A percentile compares a stretch with the other conserved stretches of the same genome.
Conservation (phyloP, 345 rosid species). For the Eucalyptus albens region DNA sequence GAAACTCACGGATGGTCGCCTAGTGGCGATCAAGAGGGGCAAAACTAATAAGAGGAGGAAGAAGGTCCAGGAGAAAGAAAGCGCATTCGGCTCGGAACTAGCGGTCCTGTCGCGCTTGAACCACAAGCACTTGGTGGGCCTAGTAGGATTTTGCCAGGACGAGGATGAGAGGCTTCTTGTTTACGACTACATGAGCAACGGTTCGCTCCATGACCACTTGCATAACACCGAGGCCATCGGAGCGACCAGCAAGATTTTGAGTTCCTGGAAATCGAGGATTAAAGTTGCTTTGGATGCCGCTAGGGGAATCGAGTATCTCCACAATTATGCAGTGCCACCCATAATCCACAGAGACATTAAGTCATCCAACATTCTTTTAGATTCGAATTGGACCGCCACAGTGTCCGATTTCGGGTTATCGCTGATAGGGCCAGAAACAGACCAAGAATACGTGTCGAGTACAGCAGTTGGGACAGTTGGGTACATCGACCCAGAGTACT, state of each 20-base stretch:
- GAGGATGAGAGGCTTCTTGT: conserved; percentile 45
- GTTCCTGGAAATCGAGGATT: conserved; percentile 57
- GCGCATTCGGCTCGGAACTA: conserved; percentile 43
- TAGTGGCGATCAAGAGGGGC: conserved; percentile 56
- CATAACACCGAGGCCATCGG: conserved; percentile 13
- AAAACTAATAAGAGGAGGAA: conserved; percentile 1
- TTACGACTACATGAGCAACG: conserved; percentile 53
- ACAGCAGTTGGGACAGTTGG: conserved; percentile 60
- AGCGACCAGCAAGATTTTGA: conserved; percentile 9
- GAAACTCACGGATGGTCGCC: conserved; percentile 30
- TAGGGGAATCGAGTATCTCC: conserved; percentile 54
- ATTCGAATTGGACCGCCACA: conserved; percentile 39
- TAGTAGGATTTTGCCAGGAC: conserved; percentile 54
- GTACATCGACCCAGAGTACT: conserved; percentile 69
- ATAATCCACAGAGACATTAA: conserved; percentile 68
- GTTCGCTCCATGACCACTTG: conserved; percentile 40
- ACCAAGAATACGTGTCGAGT: conserved; percentile 15
- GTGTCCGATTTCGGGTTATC: conserved; percentile 62
- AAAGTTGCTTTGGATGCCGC: conserved; percentile 50
- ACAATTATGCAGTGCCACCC: conserved; percentile 50
- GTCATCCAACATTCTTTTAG: conserved; percentile 54
- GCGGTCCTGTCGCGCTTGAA: conserved; percentile 35
- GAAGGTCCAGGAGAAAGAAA: conserved; percentile 36
- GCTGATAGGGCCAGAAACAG: conserved; percentile 30
- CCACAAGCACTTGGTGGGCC: conserved; percentile 51